Base-by-base conservation (phyloP, 2,329 filamentous ascomycete genomes). In the Westerdykella sp. region DNA sequence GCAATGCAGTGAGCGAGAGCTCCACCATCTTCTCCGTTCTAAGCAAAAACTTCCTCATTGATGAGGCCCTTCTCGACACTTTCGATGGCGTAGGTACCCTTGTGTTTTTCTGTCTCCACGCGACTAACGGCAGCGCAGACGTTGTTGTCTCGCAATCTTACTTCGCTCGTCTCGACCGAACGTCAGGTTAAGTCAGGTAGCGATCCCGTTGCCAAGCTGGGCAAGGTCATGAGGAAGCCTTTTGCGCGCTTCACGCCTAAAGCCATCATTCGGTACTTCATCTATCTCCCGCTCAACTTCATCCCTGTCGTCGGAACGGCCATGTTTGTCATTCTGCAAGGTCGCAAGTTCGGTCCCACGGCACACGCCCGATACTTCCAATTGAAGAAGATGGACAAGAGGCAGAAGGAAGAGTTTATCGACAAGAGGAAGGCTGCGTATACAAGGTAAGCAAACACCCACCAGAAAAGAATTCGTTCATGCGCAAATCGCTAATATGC, bases 201-300 rank as follows among this genome's bases (percentile, higher is more conserved):
- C 12, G 76, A 80, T 51, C 70, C 76, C 0, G 71, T 82, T 28
- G 71, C 69, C 0, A 72, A 78, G 37, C 58, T 83, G 22, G 81
- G 80, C 22, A 79, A 77, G 56, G 56, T 80, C 39, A 60, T 78
- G 30, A 73, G 71, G 51, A 76, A 72, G 53, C 78, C 77, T 0
- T 77, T 81, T 45, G 68, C 67, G 21, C 71, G 74, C 46, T 76
- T 76, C 44, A 71, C 72, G 0, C 72, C 75, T 1, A 67, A 68
- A 56, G 81, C 83, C 6, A 67, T 95, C 36, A 70, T 95, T 32
- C 76, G 87, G 34, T 91, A 91, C 57, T 62, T 95, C 50, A 79
- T 96, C 70, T 93, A 94, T 63, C 74, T 95, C 34, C 90, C 91
- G 10, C 75, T 97, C 47, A 97, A 96, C 71, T 89, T 95, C 62